Evolutionary conservation across 139 green algal species (phyloP).

Genomic region (Yamagishiella unicocca): DNA sequence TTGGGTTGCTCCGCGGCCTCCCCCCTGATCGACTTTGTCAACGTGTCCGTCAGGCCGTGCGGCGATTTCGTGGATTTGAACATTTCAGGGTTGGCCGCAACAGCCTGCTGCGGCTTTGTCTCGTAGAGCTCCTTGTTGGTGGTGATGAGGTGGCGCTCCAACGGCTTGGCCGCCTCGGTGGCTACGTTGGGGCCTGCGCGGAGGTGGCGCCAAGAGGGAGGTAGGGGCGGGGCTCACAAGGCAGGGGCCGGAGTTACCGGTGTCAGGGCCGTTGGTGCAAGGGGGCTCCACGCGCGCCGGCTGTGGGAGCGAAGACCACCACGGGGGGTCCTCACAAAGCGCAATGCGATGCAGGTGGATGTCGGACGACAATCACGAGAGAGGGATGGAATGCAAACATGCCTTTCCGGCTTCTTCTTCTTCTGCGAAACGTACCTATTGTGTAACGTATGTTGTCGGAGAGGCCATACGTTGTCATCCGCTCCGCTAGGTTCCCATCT

Average conservation of each 20-base stretch:
- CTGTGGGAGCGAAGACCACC: no score
- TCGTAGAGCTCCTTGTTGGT: slow-evolving; percentile 43
- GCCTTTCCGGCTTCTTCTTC: no score
- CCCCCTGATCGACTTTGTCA: slow-evolving; percentile 30
- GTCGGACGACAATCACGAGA: no score
- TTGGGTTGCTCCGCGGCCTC: neutral
- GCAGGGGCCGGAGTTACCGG: no score
- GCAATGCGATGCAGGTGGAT: no score
- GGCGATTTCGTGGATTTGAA: neutral
- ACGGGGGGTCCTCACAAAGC: no score
- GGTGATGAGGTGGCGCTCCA: slow-evolving; percentile 2
- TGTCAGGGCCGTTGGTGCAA: no score
- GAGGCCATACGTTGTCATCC: slow-evolving; percentile 20
- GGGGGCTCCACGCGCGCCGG: no score
- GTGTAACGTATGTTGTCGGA: slow-evolving; percentile 11
- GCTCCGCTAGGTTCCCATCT: slow-evolving; percentile 13
- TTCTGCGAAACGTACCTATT: slow-evolving; percentile 9
- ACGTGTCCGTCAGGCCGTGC: neutral
- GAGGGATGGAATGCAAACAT: no score
- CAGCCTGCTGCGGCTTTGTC: neutral
- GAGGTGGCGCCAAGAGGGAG: neutral
- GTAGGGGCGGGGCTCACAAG: no score
- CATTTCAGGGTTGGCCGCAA: neutral
- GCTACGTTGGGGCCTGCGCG: slow-evolving; percentile 21
- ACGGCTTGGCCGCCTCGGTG: slow-evolving; percentile 20